Evolutionary conservation across 139 green algal species (phyloP), one percentile per base, ranked within the genome.

Genomic region (Eudorina sp.): DNA sequence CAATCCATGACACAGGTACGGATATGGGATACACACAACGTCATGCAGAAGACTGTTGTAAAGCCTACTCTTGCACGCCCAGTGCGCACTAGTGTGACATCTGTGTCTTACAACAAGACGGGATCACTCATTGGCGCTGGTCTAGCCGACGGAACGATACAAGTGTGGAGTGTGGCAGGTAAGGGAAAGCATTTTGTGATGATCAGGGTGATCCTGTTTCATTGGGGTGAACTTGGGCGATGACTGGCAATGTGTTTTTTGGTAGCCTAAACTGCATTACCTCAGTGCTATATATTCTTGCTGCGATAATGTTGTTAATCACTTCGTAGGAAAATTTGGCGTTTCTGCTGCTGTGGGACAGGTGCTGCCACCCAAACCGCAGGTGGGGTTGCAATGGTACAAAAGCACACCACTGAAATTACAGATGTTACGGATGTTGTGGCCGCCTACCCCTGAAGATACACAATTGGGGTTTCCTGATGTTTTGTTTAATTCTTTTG

Each of bases 141-240:
- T 3, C 90, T 99, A 23, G 85, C 88, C n/a, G 97, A 99, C 81
- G 98, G 98, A 36, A 97, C 93, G 53, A 93, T 98, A n/a, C 96
- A 98, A 91, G 69, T 98, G 19, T 98, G 95, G 96, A 89, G 94
- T 70, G 93, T 97, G n/a, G 80, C 79, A 87, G 95, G 94, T 95
- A 46, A 21, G 86, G 2, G 1, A 4, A 58, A 5, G n/a, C n/a
- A n/a, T n/a, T n/a, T n/a, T n/a, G n/a, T n/a, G n/a, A n/a, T n/a
- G n/a, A n/a, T n/a, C n/a, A n/a, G n/a, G n/a, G n/a, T n/a, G n/a
- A n/a, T n/a, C n/a, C n/a, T 40, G 19, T 0, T 3, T 16, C 38
- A 7, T 9, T 4, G 58, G 45, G 34, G 27, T 34, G 0, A 36
- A 7, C 46, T 41, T 1, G 21, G 48, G 70, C 40, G n/a, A n/a